Evolutionary conservation across 192 early-diverging fungal genomes (phyloP), one percentile per base, ranked within the genome.

Genomic region (Coemansia sp.): DNA sequence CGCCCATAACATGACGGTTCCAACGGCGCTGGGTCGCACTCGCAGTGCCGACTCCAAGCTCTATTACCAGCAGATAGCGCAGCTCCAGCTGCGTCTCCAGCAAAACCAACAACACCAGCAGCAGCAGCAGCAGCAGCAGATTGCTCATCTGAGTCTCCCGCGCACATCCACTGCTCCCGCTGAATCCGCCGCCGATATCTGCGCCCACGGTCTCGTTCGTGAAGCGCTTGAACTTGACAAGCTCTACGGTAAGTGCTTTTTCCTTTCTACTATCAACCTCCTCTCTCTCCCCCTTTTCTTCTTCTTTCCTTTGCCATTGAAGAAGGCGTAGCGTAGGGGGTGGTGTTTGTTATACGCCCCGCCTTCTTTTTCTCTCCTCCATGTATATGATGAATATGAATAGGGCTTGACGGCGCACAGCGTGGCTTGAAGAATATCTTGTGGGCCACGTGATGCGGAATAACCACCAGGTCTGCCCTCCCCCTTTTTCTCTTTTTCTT

Each of bases 191-290:
- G 65, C 71, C 32, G 66, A 64, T 39, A 19, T 51, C 25, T 63
- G 70, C 57, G 70, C 71, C 19, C 74, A 71, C 45, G 75, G 75
- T 10, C 68, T 82, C 12, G 71, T 82, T 42, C 74, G 80, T 45
- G 80, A 82, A 32, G 80, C 80, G 13, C 69, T 82, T 5, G 75
- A 76, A 46, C 80, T 82, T 48, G 80, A 82, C 66, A 82, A 77
- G 69, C 75, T 82, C 50, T 82, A 77, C 49, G 80, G 80, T 82
- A 82, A 82, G 80, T 71, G 11, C 53, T 54, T n/a, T 11, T n/a
- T 58, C 16, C n/a, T 67, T 49, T 50, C 5, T 45, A 25, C 37
- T 66, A 40, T 17, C n/a, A 46, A 55, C 1, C 37, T 49, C 20
- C 20, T 20, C 20, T 20, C 25, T 60, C 53, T 58, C 8, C 2